phyloP scores from a whole-genome alignment of 495 filamentous ascomycete genomes.

The Penicillium psychrofluorescens region DNA sequence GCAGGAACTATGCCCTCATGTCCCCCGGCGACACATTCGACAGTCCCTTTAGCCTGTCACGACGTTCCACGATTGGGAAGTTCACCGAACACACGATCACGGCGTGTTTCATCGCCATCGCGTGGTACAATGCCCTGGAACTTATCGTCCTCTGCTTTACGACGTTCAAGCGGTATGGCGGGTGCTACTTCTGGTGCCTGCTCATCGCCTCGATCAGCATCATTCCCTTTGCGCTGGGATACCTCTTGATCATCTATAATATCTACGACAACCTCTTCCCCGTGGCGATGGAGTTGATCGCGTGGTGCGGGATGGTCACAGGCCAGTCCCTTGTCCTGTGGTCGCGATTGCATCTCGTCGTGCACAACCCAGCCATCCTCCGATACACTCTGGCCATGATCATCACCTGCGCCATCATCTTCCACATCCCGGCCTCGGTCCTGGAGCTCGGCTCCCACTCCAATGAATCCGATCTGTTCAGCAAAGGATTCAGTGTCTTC shows the following conservation, averaged over 20 bases:
- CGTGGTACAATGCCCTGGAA: conserved; percentile 44
- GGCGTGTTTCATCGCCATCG: conserved; percentile 34
- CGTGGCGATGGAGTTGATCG: conserved; percentile 34
- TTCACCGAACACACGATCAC: conserved; percentile 12
- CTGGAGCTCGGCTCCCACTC: conserved; percentile 43
- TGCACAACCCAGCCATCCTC: conserved; percentile 34
- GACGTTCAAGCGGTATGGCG: conserved; percentile 41
- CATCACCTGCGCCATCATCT: conserved; percentile 39
- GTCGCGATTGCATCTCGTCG: conserved; percentile 51
- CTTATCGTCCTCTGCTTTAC: conserved; percentile 40
- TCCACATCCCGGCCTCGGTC: conserved; percentile 43
- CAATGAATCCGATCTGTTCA: conserved; percentile 13
- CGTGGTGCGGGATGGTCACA: conserved; percentile 54
- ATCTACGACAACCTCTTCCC: conserved; percentile 22
- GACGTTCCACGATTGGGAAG: conserved; percentile 8
- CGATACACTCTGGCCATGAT: conserved; percentile 47
- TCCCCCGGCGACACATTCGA: conserved; percentile 7
- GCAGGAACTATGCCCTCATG: conserved; percentile 19
- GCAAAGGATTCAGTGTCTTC: conserved; percentile 29
- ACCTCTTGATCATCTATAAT: conserved; percentile 43
- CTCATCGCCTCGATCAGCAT: conserved; percentile 43
- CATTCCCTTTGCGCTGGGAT: conserved; percentile 45
- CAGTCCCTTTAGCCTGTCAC: conserved; percentile 13
- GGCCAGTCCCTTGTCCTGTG: conserved; percentile 58
- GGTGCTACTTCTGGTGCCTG: conserved; percentile 49